A percentile compares a stretch with the other conserved stretches of the same genome.
phyloP scores from a whole-genome alignment of 805 yeast genomes.

The Candida quercuum region DNA sequence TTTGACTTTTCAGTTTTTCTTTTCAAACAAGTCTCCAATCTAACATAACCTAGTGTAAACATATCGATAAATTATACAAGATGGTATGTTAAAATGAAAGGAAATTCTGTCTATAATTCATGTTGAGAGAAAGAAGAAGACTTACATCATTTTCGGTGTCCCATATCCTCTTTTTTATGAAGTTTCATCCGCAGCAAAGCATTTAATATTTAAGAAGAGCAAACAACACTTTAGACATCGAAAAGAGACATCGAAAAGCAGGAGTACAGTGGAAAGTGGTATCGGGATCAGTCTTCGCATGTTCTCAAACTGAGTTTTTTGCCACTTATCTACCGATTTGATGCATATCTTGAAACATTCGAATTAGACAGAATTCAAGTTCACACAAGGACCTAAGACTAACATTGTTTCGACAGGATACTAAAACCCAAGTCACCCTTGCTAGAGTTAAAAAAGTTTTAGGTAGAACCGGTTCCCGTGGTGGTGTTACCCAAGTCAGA shows the following conservation, averaged over 20 bases:
- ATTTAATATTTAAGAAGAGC: too few species aligned
- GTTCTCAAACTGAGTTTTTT: too few species aligned
- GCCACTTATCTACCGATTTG: too few species aligned
- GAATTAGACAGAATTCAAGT: not conserved
- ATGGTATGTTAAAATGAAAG: not conserved
- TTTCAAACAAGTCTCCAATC: not conserved
- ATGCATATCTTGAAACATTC: too few species aligned
- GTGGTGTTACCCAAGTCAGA: constrained; percentile 99
- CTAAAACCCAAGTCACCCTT: constrained; percentile 74
- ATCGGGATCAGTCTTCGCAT: too few species aligned
- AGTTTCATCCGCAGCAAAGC: not conserved
- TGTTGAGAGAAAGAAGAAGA: too few species aligned
- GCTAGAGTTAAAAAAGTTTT: constrained; percentile 99
- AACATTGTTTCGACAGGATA: constrained; percentile 17
- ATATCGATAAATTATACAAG: not conserved
- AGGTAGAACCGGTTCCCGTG: constrained; percentile 99
- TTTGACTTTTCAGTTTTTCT: constrained; percentile 1
- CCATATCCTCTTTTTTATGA: not conserved
- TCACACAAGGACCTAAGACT: not conserved
- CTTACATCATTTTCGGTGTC: too few species aligned
- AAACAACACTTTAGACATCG: too few species aligned
- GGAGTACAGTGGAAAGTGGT: too few species aligned
- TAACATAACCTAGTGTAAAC: not conserved
- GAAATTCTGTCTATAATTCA: not conserved
- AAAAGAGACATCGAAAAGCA: too few species aligned